phyloP scores from a whole-genome alignment of 805 yeast genomes.

The Blastobotrys parvus region DNA sequence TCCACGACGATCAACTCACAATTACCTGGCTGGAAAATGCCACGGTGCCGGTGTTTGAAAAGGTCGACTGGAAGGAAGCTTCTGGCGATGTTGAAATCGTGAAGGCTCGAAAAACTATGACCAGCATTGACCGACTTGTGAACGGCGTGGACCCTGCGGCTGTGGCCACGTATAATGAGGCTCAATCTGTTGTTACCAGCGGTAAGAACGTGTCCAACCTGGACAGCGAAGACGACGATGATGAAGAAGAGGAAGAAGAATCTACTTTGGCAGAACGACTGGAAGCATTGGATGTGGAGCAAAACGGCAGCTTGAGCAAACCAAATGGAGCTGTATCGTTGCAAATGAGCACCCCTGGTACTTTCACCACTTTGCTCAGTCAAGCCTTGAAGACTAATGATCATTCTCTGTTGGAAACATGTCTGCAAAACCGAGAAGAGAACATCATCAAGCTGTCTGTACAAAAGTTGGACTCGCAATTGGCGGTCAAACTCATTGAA shows the following conservation, averaged over 20 bases:
- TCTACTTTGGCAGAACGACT: slow-evolving; percentile 38
- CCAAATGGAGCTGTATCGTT: slow-evolving; percentile 26
- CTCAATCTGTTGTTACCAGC: slow-evolving; percentile 25
- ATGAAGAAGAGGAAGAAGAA: slow-evolving; percentile 31
- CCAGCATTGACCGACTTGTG: slow-evolving; percentile 1
- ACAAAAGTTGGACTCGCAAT: slow-evolving; percentile 40
- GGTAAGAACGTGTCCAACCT: slow-evolving; percentile 26
- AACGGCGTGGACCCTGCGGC: slow-evolving; percentile 35
- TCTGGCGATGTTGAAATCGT: slow-evolving; percentile 6
- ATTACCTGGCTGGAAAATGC: slow-evolving; percentile 28
- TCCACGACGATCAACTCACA: slow-evolving; percentile 11
- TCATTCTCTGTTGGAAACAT: slow-evolving; percentile 75
- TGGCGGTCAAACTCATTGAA: slow-evolving; percentile 39
- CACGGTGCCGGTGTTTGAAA: slow-evolving; percentile 25
- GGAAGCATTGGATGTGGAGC: slow-evolving; percentile 27
- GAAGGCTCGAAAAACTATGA: slow-evolving; percentile 1
- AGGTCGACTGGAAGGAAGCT: slow-evolving; percentile 23
- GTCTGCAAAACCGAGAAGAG: slow-evolving; percentile 49
- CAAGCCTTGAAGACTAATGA: slow-evolving; percentile 89
- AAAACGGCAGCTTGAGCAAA: slow-evolving; percentile 14
- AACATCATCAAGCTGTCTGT: slow-evolving; percentile 46
- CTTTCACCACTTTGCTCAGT: slow-evolving; percentile 72
- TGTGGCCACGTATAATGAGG: slow-evolving; percentile 28
- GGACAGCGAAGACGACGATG: slow-evolving; percentile 26
- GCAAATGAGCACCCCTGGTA: slow-evolving; percentile 53